phyloP scores from a whole-genome alignment of 1,284 basidiomycete genomes.

The Cryptococcus depauperatus region DNA sequence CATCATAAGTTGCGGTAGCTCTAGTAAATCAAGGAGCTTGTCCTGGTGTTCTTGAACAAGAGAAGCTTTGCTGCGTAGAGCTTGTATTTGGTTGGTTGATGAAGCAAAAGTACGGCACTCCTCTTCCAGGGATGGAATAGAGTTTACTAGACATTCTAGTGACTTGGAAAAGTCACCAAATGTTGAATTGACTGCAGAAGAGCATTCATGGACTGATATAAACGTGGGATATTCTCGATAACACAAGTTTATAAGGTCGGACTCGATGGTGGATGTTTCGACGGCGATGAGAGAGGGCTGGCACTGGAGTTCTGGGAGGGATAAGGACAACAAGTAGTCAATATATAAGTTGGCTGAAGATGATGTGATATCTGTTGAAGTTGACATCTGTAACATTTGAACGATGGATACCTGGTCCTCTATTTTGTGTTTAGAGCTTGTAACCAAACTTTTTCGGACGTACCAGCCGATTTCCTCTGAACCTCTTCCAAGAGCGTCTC shows the following conservation, averaged over 20 bases:
- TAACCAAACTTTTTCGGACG: too few species aligned
- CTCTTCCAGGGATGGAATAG: slow-evolving; percentile 62
- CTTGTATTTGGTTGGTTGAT: slow-evolving; percentile 53
- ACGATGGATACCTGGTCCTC: slow-evolving; percentile 22
- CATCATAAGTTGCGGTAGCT: slow-evolving; percentile 79
- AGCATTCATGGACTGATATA: slow-evolving; percentile 60
- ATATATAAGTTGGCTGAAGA: slow-evolving; percentile 28
- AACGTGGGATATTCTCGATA: slow-evolving; percentile 82
- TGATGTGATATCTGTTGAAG: slow-evolving; percentile 17
- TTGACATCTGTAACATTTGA: slow-evolving; percentile 26
- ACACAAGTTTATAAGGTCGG: slow-evolving; percentile 76
- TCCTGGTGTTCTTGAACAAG: slow-evolving; percentile 82
- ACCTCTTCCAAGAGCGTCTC: too few species aligned
- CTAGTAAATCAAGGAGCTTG: slow-evolving; percentile 80
- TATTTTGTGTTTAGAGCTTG: too few species aligned
- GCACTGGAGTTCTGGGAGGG: slow-evolving; percentile 57
- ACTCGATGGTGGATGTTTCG: slow-evolving; percentile 72
- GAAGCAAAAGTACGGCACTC: slow-evolving; percentile 59
- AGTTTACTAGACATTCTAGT: slow-evolving; percentile 57
- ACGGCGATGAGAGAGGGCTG: slow-evolving; percentile 68
- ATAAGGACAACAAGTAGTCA: slow-evolving; percentile 56
- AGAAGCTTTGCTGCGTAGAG: slow-evolving; percentile 62
- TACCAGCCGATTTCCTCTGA: too few species aligned
- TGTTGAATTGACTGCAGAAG: slow-evolving; percentile 55
- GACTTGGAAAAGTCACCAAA: slow-evolving; percentile 59